A percentile compares a stretch with the other conserved stretches of the same genome.
These are phyloP conservation scores for Suillus plorans DNA, from an alignment of 768 basidiomycete species.

Conservation along the genomic window DNA sequence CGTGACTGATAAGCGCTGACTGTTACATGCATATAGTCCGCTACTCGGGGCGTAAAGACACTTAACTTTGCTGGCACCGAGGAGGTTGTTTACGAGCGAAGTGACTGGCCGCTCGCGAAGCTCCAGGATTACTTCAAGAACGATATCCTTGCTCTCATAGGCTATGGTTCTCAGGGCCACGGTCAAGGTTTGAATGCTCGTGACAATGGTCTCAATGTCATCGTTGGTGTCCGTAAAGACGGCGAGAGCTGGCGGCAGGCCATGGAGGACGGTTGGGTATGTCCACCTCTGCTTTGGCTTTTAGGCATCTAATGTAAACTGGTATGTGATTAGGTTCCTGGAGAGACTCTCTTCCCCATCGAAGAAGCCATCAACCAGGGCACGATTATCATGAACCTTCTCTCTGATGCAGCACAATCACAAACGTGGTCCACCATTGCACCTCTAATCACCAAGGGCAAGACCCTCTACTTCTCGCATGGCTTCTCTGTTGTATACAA, in stretches of 20 bases:
- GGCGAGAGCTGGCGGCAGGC: slow-evolving; percentile 98
- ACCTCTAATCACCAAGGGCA: slow-evolving; percentile 98
- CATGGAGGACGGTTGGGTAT: slow-evolving; percentile 91
- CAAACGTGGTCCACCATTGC: slow-evolving; percentile 88
- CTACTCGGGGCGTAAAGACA: slow-evolving; percentile 82
- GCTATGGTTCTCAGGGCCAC: slow-evolving; percentile 98
- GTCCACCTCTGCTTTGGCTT: slow-evolving; percentile 20
- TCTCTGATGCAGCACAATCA: slow-evolving; percentile 98
- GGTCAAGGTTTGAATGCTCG: slow-evolving; percentile 98
- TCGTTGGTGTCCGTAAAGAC: slow-evolving; percentile 95
- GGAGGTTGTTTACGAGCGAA: slow-evolving; percentile 92
- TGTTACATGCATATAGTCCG: slow-evolving; percentile 29
- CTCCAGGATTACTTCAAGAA: slow-evolving; percentile 99
- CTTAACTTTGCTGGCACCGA: slow-evolving; percentile 95
- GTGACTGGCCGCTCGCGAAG: slow-evolving; percentile 97
- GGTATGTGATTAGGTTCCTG: slow-evolving; percentile 64
- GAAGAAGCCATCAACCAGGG: slow-evolving; percentile 95
- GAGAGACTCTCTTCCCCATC: slow-evolving; percentile 97
- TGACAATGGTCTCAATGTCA: slow-evolving; percentile 98
- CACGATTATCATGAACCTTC: slow-evolving; percentile 99
- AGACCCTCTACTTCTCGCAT: slow-evolving; percentile 99
- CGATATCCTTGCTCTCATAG: slow-evolving; percentile 98
- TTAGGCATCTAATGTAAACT: not conserved
- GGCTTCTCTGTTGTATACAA: slow-evolving; percentile 99
- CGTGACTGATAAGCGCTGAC: not conserved